Percentiles rank a stretch among this genome's conserved stretches.
These are phyloP conservation scores for Hyaloperonospora brassicae DNA, from an alignment of 352 stramenopile genomes.

Conservation along the genomic window DNA sequence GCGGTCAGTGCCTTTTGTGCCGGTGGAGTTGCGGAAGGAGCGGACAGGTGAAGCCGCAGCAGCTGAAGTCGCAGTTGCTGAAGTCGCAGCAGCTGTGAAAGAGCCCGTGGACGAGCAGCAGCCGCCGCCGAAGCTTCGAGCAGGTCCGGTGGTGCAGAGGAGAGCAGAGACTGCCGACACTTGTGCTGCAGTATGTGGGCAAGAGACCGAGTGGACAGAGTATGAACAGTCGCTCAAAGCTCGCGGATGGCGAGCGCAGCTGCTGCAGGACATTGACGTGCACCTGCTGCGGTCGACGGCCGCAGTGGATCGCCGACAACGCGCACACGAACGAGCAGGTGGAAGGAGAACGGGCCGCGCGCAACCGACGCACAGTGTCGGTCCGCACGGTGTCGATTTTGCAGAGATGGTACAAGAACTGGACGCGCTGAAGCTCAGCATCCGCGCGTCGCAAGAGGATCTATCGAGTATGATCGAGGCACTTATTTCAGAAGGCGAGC, in stretches of 20 bases:
- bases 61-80: too few species aligned
- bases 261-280: slow-evolving; percentile 27
- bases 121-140: too few species aligned
- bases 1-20: too few species aligned
- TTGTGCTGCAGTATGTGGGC: background rate
- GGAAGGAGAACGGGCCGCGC: slow-evolving; percentile 8
- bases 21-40: too few species aligned
- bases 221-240: slow-evolving; percentile 22
- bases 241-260: slow-evolving; percentile 23
- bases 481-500: slow-evolving; percentile 20
- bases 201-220: slow-evolving; percentile 20
- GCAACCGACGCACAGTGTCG: slow-evolving; percentile 10
- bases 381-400: slow-evolving; percentile 20
- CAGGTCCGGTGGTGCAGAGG: too few species aligned
- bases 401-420: slow-evolving; percentile 25
- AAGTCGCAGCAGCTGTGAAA: too few species aligned
- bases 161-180: too few species aligned
- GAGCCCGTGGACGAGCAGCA: too few species aligned
- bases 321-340: slow-evolving; percentile 5
- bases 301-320: slow-evolving; percentile 16
- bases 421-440: slow-evolving; percentile 13
- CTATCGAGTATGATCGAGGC: slow-evolving; percentile 22
- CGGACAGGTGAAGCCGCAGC: too few species aligned
- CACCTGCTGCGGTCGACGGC: slow-evolving; percentile 22
- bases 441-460: slow-evolving; percentile 23